Base-by-base conservation (phyloP, 2,329 filamentous ascomycete species). In the Podosphaera xanthii region DNA sequence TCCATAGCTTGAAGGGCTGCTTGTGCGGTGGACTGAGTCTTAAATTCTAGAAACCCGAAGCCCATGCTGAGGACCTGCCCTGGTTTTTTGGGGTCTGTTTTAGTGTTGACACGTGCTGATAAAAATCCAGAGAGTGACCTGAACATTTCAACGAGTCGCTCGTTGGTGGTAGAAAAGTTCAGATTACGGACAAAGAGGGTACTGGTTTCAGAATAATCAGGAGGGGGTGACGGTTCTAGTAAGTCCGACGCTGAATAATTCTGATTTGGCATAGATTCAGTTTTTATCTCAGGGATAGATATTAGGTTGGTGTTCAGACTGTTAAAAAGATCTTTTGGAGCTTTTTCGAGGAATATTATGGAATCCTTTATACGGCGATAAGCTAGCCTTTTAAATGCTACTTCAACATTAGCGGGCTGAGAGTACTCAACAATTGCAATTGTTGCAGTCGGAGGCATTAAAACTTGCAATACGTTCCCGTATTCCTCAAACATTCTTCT, bases 131-230 rank as follows among this genome's bases (percentile, higher is more conserved):
- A 85, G 59, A 97, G 75, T 59, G 86, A 77, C 62, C 80, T 77
- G 73, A 97, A 97, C 33, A 82, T 78, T 66, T 90, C 84, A 6
- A 81, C 80, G 64, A 98, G 76, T 61, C 80, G 77, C 63, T 83
- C 78, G 57, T 82, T 89, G 9, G 86, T 90, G 2, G 92, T 98
- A 59, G 81, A 75, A 72, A 97, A 98, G 74, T 90, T 94, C 65
- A 98, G 77, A 72, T 97, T 97, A 68, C 89, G 85, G 65, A 98
- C 84, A 71, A 92, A 97, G 14, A 98, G 75, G 3, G 91, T 94
- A n/a, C 81, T 81, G 14, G 84, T 84, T 65, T 87, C 81, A 53
- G 74, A 70, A 44, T 78, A 73, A 60, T 81, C 76, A 62, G 74
- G 68, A 53, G 56, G 73, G 65, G 75, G 73, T 62, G 75, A 75